Evolutionary conservation across 2,329 filamentous ascomycete species (phyloP), one percentile per base, ranked within the genome.

Genomic region (Epichloe glyceriae): DNA sequence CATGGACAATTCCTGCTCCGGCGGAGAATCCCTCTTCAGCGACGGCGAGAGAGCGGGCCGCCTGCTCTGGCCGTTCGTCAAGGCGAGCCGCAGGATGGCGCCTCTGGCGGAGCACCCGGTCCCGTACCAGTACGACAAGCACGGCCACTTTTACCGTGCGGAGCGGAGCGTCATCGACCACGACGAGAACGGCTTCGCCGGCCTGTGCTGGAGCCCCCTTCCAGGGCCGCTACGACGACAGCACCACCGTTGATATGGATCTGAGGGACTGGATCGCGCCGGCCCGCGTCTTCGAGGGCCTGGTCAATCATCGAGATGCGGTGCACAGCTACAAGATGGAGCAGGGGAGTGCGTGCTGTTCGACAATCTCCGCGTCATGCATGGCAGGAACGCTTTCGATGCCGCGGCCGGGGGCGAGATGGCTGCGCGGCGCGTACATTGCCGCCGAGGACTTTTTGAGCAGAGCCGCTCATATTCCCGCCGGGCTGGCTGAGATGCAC

Each of bases 341-440:
- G 50, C 81, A 86, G 4, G 93, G 91, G 86, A 95, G 61, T 95
- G 88, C 62, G 89, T 90, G 12, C 75, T 98, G n/a, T 97, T 98
- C 62, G 85, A 95, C 64, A 97, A 97, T 62, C 70, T 81, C 53
- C 76, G 91, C 17, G 74, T 95, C n/a, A 67, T 95, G 62, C 93
- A 97, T 70, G 91, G 89, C 0, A 74, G 93, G 4, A 76, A 73
- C 15, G 79, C 81, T 33, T 97, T 97, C 66, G 81, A 91, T 62
- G 55, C 61, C 0, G 67, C 73, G 0, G 68, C 68, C 0, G 73
- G 75, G 86, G 86, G 1, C 82, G 54, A 74, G 91, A 49, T 95
- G 88, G 86, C 68, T 97, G 50, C 86, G 87, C 58, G 93, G 93
- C 4, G 79, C 87, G 0, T 98, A 97, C 67, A 74, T 96, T 30